Evolutionary conservation across 1,139 yeast species (phyloP).

Genomic region (Scheffersomyces insectosa): DNA sequence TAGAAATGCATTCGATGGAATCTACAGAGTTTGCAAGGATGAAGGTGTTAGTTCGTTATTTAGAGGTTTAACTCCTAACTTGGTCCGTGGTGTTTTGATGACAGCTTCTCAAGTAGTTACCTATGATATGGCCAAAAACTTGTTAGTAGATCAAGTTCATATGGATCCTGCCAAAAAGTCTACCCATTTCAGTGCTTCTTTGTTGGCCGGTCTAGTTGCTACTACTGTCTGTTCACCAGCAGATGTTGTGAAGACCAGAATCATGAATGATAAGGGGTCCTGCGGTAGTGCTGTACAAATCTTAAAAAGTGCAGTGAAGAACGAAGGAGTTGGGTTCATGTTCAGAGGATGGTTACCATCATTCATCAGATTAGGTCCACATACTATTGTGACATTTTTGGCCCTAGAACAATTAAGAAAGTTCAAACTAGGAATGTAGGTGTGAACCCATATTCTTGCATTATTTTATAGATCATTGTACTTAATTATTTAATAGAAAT

Average conservation of each 20-base stretch:
- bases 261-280: constrained; percentile 68
- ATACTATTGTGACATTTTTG: constrained; percentile 81
- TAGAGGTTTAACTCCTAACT: constrained; percentile 77
- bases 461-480: constrained; percentile 2
- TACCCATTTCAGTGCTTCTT: constrained; percentile 77
- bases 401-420: constrained; percentile 77
- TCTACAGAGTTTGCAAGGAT: constrained; percentile 55
- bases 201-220: constrained; percentile 81
- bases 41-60: constrained; percentile 66
- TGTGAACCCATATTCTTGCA: not conserved
- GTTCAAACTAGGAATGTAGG: constrained; percentile 51
- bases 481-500: not conserved
- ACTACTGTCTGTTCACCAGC: constrained; percentile 92
- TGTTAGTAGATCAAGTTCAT: constrained; percentile 51
- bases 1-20: constrained; percentile 76
- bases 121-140: constrained; percentile 71
- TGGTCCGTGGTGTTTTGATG: constrained; percentile 81
- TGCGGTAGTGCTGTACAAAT: constrained; percentile 52
- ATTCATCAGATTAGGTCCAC: constrained; percentile 85
- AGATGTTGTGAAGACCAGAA: constrained; percentile 85
- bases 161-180: constrained; percentile 63
- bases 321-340: constrained; percentile 76
- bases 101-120: constrained; percentile 91
- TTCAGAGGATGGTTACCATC: constrained; percentile 92
- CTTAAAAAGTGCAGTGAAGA: constrained; percentile 55